A percentile compares a stretch with the other conserved stretches of the same genome.
phyloP scores from a whole-genome alignment of 257 asterid genomes.

The Ehretia macrophylla region DNA sequence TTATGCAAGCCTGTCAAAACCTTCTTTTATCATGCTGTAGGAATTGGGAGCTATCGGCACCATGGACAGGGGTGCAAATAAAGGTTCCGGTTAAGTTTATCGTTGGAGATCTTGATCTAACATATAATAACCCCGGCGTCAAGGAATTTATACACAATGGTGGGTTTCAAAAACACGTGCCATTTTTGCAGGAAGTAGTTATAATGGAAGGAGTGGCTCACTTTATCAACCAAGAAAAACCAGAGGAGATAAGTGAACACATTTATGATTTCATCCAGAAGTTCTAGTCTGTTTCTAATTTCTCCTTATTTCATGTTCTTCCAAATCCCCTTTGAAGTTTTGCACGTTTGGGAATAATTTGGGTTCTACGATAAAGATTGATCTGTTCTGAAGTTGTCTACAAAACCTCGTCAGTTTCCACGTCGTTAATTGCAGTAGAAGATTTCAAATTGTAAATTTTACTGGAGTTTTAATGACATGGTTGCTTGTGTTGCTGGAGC shows the following conservation, averaged over 20 bases:
- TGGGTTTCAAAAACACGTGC: conserved; percentile 59
- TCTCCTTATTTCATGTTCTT: background rate
- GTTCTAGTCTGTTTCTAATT: conserved; percentile 27
- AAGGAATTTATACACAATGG: conserved; percentile 69
- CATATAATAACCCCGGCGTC: conserved; percentile 60
- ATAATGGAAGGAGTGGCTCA: conserved; percentile 94
- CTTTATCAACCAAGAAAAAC: conserved; percentile 70
- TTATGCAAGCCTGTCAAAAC: background rate
- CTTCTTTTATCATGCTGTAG: conserved; percentile 28
- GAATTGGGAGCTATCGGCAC: conserved; percentile 78
- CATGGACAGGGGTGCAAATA: conserved; percentile 59
- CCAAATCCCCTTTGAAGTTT: no score
- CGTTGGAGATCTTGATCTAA: conserved; percentile 70
- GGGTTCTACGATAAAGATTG: no score
- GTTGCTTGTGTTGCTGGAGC: no score
- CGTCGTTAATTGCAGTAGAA: no score
- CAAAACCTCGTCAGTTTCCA: no score
- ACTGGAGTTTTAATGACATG: no score
- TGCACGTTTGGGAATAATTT: background rate
- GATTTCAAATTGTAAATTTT: no score
- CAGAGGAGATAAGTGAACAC: conserved; percentile 68
- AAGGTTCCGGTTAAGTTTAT: conserved; percentile 84
- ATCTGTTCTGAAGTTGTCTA: no score
- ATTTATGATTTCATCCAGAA: conserved; percentile 57
- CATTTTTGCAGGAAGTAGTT: conserved; percentile 64